Evolutionary conservation across 2,329 filamentous ascomycete genomes (phyloP).

Genomic region (Cercospora canescens): DNA sequence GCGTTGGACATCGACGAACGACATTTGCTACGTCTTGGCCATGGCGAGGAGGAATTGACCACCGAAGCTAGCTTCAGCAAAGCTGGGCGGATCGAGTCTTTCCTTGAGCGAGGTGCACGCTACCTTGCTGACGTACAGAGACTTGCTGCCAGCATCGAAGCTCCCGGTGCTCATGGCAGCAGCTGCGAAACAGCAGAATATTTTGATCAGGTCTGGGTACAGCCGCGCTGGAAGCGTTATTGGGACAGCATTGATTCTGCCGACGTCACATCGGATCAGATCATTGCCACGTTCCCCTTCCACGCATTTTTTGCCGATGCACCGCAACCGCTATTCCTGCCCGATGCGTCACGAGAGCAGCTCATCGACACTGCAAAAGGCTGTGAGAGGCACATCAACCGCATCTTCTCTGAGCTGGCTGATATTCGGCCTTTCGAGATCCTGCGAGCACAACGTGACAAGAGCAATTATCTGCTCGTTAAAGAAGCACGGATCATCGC

Average conservation of each 20-base stretch:
- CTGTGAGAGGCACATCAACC: conserved; percentile 84
- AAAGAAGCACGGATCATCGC: conserved; percentile 97
- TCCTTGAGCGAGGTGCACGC: conserved; percentile 79
- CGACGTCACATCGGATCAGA: conserved; percentile 52
- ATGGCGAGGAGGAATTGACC: conserved; percentile 91
- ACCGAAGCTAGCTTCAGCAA: conserved; percentile 90
- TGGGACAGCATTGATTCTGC: conserved; percentile 61
- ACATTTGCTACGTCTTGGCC: conserved; percentile 86
- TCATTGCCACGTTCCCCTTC: conserved; percentile 81
- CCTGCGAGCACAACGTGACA: conserved; percentile 81
- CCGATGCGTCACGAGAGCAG: conserved; percentile 63
- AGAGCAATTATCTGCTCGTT: conserved; percentile 90
- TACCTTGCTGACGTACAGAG: conserved; percentile 83
- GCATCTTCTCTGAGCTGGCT: conserved; percentile 87
- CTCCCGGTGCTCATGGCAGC: conserved; percentile 90
- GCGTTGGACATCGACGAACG: conserved; percentile 92
- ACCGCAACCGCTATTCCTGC: conserved; percentile 79
- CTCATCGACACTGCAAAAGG: conserved; percentile 75
- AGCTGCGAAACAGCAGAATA: conserved; percentile 97
- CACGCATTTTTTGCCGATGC: conserved; percentile 83
- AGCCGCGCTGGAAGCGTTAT: conserved; percentile 86
- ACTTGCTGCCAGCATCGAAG: conserved; percentile 79
- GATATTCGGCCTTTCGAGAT: conserved; percentile 97
- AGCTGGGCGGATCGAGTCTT: conserved; percentile 89
- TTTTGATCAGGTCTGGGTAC: conserved; percentile 89